Percentiles rank a stretch among this genome's conserved stretches.
Conservation (phyloP, 768 basidiomycete species). For the Rickenella mellea region DNA sequence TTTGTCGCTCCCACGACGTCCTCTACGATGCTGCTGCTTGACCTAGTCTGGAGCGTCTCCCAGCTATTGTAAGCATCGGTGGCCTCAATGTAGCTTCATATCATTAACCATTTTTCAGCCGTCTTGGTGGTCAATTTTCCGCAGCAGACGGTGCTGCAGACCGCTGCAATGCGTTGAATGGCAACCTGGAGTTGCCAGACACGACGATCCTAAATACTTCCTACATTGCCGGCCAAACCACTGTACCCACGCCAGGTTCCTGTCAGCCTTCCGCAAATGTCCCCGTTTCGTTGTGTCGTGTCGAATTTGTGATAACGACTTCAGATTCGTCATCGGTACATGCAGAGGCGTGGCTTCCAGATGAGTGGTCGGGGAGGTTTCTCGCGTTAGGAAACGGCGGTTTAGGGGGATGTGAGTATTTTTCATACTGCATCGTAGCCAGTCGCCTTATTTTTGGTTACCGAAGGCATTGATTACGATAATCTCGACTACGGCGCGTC, state of each 20-base stretch:
- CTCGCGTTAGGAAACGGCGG: constrained; percentile 14
- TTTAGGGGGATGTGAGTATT: constrained; percentile 10
- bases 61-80: too few relatives aligned
- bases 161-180: too few relatives aligned
- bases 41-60: too few relatives aligned
- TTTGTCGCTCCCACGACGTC: too few relatives aligned
- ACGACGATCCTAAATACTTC: not conserved
- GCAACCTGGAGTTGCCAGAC: not conserved
- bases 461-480: constrained; percentile 8
- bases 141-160: too few relatives aligned
- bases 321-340: constrained; percentile 3
- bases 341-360: constrained; percentile 14
- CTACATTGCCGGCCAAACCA: not conserved
- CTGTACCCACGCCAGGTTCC: not conserved
- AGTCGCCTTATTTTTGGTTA: not conserved
- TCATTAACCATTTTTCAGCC: too few relatives aligned
- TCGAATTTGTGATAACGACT: not conserved
- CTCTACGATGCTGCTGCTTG: too few relatives aligned
- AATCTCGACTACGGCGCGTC: constrained; percentile 6
- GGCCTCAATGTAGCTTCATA: too few relatives aligned
- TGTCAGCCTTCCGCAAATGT: not conserved
- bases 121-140: too few relatives aligned
- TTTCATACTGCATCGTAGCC: not conserved
- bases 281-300: not conserved
- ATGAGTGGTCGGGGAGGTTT: constrained; percentile 13